These are phyloP conservation scores for Microsporum audouinii DNA, from an alignment of 2,329 filamentous ascomycete species.

Conservation along the genomic window DNA sequence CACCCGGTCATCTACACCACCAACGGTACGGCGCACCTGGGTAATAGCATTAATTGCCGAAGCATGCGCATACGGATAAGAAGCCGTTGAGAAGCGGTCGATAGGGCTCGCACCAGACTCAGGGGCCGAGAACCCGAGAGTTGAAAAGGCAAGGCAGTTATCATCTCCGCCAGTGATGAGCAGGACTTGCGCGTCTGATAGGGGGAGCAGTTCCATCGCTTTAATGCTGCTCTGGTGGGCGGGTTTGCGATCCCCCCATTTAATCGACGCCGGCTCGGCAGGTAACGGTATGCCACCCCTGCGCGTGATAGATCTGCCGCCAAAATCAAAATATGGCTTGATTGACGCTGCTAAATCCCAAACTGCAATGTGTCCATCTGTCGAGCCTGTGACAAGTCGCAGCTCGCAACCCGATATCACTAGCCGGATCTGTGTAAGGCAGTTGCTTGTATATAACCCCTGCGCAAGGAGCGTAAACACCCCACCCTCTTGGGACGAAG, in stretches of 20 bases:
- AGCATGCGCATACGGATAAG: constrained; percentile 35
- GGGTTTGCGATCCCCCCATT: constrained; percentile 31
- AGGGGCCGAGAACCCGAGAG: constrained; percentile 22
- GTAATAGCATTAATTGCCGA: constrained; percentile 34
- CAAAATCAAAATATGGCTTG: constrained; percentile 21
- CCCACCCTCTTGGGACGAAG: neutral
- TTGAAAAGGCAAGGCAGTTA: constrained; percentile 58
- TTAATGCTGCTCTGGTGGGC: constrained; percentile 80
- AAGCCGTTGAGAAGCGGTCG: constrained; percentile 22
- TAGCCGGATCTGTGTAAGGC: constrained; percentile 54
- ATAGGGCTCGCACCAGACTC: neutral
- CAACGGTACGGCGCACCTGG: constrained; percentile 17
- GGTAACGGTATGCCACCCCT: neutral
- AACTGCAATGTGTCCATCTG: constrained; percentile 63
- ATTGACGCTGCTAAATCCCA: constrained; percentile 40
- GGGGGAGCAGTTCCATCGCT: constrained; percentile 27
- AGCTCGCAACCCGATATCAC: constrained; percentile 35
- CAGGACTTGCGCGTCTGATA: constrained; percentile 32
- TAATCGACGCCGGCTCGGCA: constrained; percentile 12
- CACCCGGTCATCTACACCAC: neutral
- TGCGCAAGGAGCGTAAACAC: constrained; percentile 37
- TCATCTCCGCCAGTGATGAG: constrained; percentile 79
- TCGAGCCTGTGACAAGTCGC: constrained; percentile 53
- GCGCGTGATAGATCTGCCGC: constrained; percentile 6
- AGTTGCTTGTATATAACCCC: constrained; percentile 58